Conservation (phyloP, 441 rosid genomes). For the Theobroma grandiflorum region DNA sequence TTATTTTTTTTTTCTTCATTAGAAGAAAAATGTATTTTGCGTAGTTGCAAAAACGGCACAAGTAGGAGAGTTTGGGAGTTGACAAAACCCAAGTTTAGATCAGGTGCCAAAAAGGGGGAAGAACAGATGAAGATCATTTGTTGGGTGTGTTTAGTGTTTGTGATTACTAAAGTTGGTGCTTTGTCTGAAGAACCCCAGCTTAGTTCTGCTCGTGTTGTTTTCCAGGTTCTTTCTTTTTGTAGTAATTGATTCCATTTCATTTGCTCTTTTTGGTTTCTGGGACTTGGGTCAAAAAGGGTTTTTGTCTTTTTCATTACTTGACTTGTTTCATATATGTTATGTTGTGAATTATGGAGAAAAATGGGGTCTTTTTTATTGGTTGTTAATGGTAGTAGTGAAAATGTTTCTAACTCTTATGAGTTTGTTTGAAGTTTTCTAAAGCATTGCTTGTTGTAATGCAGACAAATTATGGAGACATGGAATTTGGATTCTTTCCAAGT, state of each 20-base stretch:
- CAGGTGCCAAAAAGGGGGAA: conserved; percentile 34
- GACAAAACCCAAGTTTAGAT: conserved; percentile 31
- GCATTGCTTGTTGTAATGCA: conserved; percentile 34
- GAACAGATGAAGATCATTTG: conserved; percentile 37
- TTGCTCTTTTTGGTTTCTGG: neutral
- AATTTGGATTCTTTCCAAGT: conserved; percentile 81
- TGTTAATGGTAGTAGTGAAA: neutral
- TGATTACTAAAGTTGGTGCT: conserved; percentile 35
- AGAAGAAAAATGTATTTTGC: neutral
- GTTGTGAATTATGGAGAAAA: neutral
- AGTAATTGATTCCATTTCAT: neutral
- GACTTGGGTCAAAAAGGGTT: neutral
- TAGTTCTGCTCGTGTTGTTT: conserved; percentile 85
- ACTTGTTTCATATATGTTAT: neutral
- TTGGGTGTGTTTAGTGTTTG: conserved; percentile 33
- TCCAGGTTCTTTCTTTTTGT: conserved; percentile 58
- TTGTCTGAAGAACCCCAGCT: conserved; percentile 63
- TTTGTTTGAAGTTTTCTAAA: neutral
- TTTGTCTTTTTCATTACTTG: neutral
- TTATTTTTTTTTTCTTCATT: neutral
- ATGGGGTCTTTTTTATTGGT: neutral
- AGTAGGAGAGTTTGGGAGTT: conserved; percentile 8
- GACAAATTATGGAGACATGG: conserved; percentile 91
- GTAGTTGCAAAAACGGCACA: neutral
- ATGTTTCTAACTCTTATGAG: neutral